These are phyloP conservation scores for Parietaria judaica DNA, from an alignment of 306 rosid genomes.

Conservation along the genomic window DNA sequence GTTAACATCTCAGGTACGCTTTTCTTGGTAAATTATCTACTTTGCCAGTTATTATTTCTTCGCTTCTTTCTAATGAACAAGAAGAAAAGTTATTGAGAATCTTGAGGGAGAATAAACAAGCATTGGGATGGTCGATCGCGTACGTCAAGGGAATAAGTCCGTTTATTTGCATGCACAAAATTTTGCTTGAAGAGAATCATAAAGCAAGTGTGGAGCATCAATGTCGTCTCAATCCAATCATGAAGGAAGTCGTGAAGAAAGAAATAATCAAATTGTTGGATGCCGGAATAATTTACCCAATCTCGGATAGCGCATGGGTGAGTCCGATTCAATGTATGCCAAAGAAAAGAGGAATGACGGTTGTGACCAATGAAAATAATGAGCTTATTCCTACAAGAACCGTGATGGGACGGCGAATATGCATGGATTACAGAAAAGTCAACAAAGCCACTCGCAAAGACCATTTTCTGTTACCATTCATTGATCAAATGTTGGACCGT, in stretches of 20 bases:
- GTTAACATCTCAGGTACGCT: background rate
- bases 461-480: too few relatives aligned
- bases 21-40: background rate
- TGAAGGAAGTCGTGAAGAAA: background rate
- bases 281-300: background rate
- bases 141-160: background rate
- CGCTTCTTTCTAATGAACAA: background rate
- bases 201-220: background rate
- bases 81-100: background rate
- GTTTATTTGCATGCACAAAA: background rate
- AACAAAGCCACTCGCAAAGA: too few relatives aligned
- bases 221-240: background rate
- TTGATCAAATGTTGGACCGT: too few relatives aligned
- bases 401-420: too few relatives aligned
- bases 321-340: background rate
- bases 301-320: background rate
- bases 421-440: too few relatives aligned
- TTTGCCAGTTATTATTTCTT: background rate
- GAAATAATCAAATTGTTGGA: background rate
- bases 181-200: background rate
- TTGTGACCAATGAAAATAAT: background rate
- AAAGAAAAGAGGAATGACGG: background rate
- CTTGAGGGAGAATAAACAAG: background rate
- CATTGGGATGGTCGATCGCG: background rate
- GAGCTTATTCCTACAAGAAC: background rate